Conservation (phyloP, 257 asterid genomes). For the Oldenlandia corymbosa region DNA sequence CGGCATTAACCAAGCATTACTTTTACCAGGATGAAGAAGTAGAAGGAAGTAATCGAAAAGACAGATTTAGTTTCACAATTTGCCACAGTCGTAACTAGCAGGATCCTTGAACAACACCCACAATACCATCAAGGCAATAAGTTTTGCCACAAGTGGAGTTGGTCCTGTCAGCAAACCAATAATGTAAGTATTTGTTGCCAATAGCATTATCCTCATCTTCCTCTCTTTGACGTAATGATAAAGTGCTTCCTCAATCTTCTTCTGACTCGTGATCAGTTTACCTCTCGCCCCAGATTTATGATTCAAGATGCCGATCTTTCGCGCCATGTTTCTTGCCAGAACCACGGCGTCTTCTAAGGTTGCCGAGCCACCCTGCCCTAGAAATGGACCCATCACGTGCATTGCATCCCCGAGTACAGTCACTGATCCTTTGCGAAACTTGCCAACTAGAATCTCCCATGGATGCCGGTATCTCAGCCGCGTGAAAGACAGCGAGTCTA, state of each 20-base stretch:
- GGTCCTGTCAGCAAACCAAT: slow-evolving; percentile 12
- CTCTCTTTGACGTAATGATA: slow-evolving; percentile 32
- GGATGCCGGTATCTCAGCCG: slow-evolving; percentile 33
- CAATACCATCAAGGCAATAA: background rate
- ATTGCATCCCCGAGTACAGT: slow-evolving; percentile 41
- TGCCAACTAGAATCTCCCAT: slow-evolving; percentile 29
- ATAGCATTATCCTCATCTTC: slow-evolving; percentile 24
- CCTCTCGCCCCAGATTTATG: background rate
- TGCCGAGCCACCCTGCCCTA: slow-evolving; percentile 37
- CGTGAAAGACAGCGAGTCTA: slow-evolving; percentile 23
- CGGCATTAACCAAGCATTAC: no score
- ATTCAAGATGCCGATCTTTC: background rate
- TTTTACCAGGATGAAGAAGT: no score
- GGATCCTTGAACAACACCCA: background rate
- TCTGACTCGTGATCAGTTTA: background rate
- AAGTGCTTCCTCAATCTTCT: slow-evolving; percentile 16
- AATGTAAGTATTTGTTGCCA: slow-evolving; percentile 28
- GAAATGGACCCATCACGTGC: slow-evolving; percentile 43
- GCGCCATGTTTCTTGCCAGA: slow-evolving; percentile 29
- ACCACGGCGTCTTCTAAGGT: slow-evolving; percentile 36
- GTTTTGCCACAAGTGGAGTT: background rate
- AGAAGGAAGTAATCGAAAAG: no score
- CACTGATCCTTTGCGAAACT: slow-evolving; percentile 20
- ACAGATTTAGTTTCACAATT: background rate
- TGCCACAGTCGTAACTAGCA: background rate